Evolutionary conservation across 1,284 basidiomycete genomes (phyloP).

Genomic region (Albatrellus sp.): DNA sequence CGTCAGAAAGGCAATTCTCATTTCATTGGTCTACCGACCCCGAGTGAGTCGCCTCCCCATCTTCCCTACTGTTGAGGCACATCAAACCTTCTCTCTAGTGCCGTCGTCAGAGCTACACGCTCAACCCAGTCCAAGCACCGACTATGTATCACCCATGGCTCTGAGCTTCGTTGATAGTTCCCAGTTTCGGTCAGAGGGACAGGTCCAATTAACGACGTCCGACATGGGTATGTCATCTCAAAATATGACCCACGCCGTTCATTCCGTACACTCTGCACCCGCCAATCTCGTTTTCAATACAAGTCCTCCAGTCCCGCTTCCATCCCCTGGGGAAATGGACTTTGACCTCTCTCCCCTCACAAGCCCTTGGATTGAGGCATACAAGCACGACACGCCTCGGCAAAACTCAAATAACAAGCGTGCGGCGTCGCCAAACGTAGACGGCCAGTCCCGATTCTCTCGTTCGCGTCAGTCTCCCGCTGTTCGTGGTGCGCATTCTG

Average conservation of each 20-base stretch:
- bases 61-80: neutral
- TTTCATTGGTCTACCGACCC: slow-evolving; percentile 59
- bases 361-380: slow-evolving; percentile 62
- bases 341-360: slow-evolving; percentile 65
- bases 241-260: slow-evolving; percentile 5
- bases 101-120: slow-evolving; percentile 53
- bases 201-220: slow-evolving; percentile 14
- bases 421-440: slow-evolving; percentile 20
- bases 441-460: slow-evolving; percentile 25
- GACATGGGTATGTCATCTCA: slow-evolving; percentile 16
- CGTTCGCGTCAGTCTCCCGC: slow-evolving; percentile 32
- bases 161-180: slow-evolving; percentile 24
- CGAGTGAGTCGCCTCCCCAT: slow-evolving; percentile 31
- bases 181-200: slow-evolving; percentile 12
- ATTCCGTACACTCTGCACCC: slow-evolving; percentile 38
- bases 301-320: slow-evolving; percentile 20
- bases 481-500: slow-evolving; percentile 8
- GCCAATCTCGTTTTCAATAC: slow-evolving; percentile 48
- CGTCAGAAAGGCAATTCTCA: slow-evolving; percentile 17
- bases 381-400: slow-evolving; percentile 14
- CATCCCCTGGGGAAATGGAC: slow-evolving; percentile 42
- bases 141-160: slow-evolving; percentile 51
- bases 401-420: slow-evolving; percentile 16
- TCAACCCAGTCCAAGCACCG: slow-evolving; percentile 31
- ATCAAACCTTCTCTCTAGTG: neutral